phyloP scores from a whole-genome alignment of 2,329 filamentous ascomycete species.

The Aspergillus ochraceoroseus region DNA sequence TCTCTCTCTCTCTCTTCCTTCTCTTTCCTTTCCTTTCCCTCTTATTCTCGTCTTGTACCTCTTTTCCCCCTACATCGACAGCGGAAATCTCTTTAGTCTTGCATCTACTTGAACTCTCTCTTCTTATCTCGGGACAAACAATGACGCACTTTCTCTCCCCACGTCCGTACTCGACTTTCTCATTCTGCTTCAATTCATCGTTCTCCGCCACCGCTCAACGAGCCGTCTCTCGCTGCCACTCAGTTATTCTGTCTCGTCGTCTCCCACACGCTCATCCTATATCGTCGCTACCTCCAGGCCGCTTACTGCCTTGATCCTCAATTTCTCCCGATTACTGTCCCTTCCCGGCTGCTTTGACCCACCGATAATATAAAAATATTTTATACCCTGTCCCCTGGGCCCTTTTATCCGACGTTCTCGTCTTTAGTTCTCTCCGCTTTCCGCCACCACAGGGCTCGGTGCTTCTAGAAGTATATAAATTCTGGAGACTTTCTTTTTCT shows the following conservation, averaged over 20 bases:
- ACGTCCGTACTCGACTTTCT: conserved; percentile 22
- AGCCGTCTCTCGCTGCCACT: conserved; percentile 1
- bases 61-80: conserved; percentile 5
- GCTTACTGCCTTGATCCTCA: conserved; percentile 2
- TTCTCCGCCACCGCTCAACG: conserved; percentile 16
- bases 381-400: neutral
- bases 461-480: neutral
- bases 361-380: too few species aligned
- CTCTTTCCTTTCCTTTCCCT: conserved; percentile 6
- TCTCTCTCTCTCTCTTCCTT: conserved; percentile 7
- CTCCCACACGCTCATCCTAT: too few species aligned
- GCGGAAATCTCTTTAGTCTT: conserved; percentile 5
- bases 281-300: neutral
- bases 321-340: conserved; percentile 2
- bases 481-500: neutral
- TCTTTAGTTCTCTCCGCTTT: neutral
- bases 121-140: conserved; percentile 24
- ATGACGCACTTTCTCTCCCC: conserved; percentile 34
- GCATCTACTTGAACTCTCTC: conserved; percentile 4
- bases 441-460: neutral
- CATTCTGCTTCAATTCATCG: conserved; percentile 27
- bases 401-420: too few species aligned
- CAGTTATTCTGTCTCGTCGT: neutral
- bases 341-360: neutral
- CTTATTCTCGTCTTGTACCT: conserved; percentile 1